phyloP scores from a whole-genome alignment of 192 early-diverging fungal genomes.

The Gonapodya sp. region DNA sequence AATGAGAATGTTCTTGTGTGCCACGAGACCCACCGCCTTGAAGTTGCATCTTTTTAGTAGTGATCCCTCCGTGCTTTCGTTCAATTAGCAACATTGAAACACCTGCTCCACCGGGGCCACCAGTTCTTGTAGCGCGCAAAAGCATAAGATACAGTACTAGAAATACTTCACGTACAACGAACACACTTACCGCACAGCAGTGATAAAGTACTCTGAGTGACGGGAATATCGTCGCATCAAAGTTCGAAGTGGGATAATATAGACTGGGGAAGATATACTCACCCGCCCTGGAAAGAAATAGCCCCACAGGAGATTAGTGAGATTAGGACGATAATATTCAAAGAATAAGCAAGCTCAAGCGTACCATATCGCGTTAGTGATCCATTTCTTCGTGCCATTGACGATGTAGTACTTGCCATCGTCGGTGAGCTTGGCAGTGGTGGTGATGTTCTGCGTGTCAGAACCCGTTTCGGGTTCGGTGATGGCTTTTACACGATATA shows the following conservation, averaged over 20 bases:
- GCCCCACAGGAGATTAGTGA: too few species aligned
- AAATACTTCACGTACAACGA: too few species aligned
- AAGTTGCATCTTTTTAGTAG: slow-evolving; percentile 70
- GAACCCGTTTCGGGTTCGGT: slow-evolving; percentile 62
- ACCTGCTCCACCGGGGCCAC: slow-evolving; percentile 65
- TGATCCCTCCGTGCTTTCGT: slow-evolving; percentile 45
- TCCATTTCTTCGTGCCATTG: slow-evolving; percentile 24
- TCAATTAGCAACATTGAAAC: slow-evolving; percentile 67
- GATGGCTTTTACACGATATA: slow-evolving; percentile 45
- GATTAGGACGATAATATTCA: too few species aligned
- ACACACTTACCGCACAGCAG: slow-evolving; percentile 29
- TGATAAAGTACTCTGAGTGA: slow-evolving; percentile 37
- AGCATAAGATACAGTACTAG: too few species aligned
- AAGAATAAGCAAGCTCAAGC: too few species aligned
- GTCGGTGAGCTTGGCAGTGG: slow-evolving; percentile 52
- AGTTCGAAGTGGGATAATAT: background rate
- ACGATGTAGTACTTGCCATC: slow-evolving; percentile 58
- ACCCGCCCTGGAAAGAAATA: background rate
- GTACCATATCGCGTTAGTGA: slow-evolving; percentile 4
- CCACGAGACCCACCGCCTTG: slow-evolving; percentile 41
- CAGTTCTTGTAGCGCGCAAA: slow-evolving; percentile 39
- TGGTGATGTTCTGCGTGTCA: slow-evolving; percentile 64
- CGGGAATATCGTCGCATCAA: too few species aligned
- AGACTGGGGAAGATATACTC: too few species aligned
- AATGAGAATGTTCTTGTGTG: background rate